Evolutionary conservation across 805 yeast species (phyloP), one percentile per base, ranked within the genome.

Genomic region (Lachancea waltii): DNA sequence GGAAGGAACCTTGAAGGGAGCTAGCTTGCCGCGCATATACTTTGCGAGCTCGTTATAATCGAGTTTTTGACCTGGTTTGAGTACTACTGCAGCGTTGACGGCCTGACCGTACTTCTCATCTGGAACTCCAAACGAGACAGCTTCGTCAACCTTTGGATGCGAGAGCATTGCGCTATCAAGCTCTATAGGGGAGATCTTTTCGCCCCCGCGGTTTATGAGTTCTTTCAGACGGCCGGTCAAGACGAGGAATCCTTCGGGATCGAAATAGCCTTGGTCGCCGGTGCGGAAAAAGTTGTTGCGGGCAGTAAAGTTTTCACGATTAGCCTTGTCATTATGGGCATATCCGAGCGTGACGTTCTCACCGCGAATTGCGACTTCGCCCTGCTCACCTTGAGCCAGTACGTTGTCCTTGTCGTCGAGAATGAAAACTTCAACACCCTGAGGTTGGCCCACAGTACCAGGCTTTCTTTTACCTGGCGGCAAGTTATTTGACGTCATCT

Each of bases 121-220:
- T 3, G 73, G 72, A 3, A 73, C 83, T 26, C 81, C 87, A 53
- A 79, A 81, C 3, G 79, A 67, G 13, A 81, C 87, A 18, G 83
- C 86, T 53, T 81, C 87, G 16, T 70, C 66, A 10, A 81, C 76
- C n/a, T 68, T 70, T 1, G 79, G 80, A 51, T 77, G 73, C 32
- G 73, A 64, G n/a, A 77, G 63, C 65, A 81, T 58, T 7, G 71
- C 69, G 32, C 77, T 70, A 49, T 81, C 89, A 19, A 81, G 61
- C 56, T 81, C 89, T 45, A 78, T 70, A 4, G 89, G 89, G 3
- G 83, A 73, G 43, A 81, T 80, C 58, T 81, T 81, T 60, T 81
- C 89, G 40, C 89, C 89, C 17, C 85, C 89, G 36, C 86, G 72
- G 56, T 79, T 81, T 51, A 81, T 81, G 48, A 81, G 64, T 58